Conservation (phyloP, 1,139 yeast species). For the Debaryomyces sp. region DNA sequence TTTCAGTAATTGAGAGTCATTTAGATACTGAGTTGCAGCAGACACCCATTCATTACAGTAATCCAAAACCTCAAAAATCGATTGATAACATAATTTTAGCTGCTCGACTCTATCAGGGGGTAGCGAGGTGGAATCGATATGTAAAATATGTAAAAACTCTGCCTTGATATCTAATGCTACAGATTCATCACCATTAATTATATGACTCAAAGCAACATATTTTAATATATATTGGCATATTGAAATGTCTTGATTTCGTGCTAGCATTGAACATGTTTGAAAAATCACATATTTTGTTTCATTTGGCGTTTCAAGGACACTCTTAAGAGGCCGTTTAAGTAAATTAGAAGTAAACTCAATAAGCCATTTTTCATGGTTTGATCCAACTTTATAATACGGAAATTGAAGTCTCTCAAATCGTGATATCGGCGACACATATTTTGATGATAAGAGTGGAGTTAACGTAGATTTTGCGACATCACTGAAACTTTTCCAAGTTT, state of each 20-base stretch:
- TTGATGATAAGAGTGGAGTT: constrained; percentile 73
- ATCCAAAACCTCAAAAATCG: constrained; percentile 78
- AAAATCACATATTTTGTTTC: constrained; percentile 48
- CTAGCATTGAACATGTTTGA: constrained; percentile 63
- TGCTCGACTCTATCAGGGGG: constrained; percentile 59
- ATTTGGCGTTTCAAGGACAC: constrained; percentile 11
- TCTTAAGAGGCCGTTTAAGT: constrained; percentile 42
- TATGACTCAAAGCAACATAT: constrained; percentile 70
- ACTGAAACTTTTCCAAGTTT: constrained; percentile 65
- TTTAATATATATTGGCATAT: constrained; percentile 78
- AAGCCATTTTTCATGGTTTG: constrained; percentile 63
- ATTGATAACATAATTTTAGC: constrained; percentile 64
- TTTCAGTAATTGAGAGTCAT: constrained; percentile 23
- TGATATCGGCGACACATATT: constrained; percentile 61
- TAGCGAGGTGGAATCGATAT: constrained; percentile 32
- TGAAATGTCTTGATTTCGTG: constrained; percentile 72
- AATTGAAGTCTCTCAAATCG: constrained; percentile 36
- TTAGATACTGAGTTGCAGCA: constrained; percentile 34
- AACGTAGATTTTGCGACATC: constrained; percentile 74
- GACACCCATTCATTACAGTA: constrained; percentile 79
- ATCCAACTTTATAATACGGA: constrained; percentile 38
- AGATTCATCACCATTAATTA: constrained; percentile 52
- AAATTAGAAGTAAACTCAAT: constrained; percentile 67
- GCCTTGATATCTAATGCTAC: constrained; percentile 48
- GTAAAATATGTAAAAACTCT: constrained; percentile 65